Base-by-base conservation (phyloP, 768 basidiomycete species). In the Suillus subaureus region DNA sequence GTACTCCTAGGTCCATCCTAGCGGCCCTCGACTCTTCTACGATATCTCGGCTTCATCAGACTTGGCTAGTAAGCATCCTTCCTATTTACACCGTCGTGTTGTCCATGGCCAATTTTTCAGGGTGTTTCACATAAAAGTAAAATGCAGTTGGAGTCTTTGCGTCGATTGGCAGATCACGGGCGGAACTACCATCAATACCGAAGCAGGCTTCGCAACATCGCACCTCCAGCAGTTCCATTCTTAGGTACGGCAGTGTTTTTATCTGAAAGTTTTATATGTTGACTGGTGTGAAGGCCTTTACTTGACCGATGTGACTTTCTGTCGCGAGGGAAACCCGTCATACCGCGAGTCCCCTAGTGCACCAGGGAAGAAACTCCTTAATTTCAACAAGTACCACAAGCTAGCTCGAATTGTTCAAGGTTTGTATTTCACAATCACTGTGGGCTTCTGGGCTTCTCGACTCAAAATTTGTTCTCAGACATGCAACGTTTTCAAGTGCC, bases 361-460 rank as follows among this genome's bases (percentile, higher is more conserved):
- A 62, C 82, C 90, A 1, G 85, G 85, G 65, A 89, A 93, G 78
- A 92, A 89, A 70, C 79, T 99, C 45, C 84, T 99, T 74, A 99
- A 99, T 78, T 96, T 97, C 73, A 97, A 96, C 78, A 97, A 97
- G 77, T 99, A 97, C 71, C 91, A 92, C 73, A 97, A 94, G 74
- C 84, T 96, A 65, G 91, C 91, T 40, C 84, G 89, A 72, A 94
- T 97, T 70, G 85, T 95, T 52, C 89, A 92, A 81, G 92, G 92
- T 87, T 69, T 71, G 78, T 61, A 12, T 33, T 63, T 47, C 45
- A 3, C 37, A 62, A n/a, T 37, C 28, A 7, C 40, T 56, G 23
- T 54, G 13, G 26, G 33, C 23, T 56, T 13, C 37, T 54, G 13
- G 26, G 35, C 26, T 58, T 15, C 39, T 40, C 52, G 58, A 45